Base-by-base conservation (phyloP, 805 yeast genomes). In the Candida railenensis region DNA sequence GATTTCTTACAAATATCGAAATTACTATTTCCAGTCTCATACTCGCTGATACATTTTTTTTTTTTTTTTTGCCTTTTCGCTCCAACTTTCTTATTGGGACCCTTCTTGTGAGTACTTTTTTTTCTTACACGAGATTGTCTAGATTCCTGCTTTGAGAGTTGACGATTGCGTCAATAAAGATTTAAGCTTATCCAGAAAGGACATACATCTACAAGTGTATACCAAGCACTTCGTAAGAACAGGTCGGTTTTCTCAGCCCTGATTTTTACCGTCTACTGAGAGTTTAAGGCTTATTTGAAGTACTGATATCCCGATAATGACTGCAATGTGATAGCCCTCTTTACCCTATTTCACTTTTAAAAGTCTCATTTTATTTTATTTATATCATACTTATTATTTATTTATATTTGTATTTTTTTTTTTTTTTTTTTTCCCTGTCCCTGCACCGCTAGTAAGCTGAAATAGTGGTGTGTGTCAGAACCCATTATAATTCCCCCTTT, bases 391-490 rank as follows among this genome's bases (percentile, higher is more conserved):
- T 36, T 36, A 8, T 33, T 14, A 8, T 33, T 18, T 9, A 15
- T 34, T 16, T 12, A 5, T 18, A 4, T 12, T 18, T 34, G 4
- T 9, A 7, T 18, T 15, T 16, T 34, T 34, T 34, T 34, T 16
- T 34, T 34, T 34, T 12, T 16, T 34, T 34, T 16, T 21, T 37
- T 21, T 37, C n/a, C 21, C 21, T 37, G 9, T 18, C 11, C 16
- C 16, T 14, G 5, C 18, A 21, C 28, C 12, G 28, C 18, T 18
- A 16, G 28, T 37, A 14, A 12, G 14, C n/a, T 8, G 8, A 21
- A 34, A n/a, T n/a, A 30, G 43, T 22, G 37, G 34, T 40, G 36
- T 40, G 43, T 40, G 43, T 40, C 43, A 40, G 43, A 32, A 30
- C 36, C 36, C 20, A 37, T 22, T 15, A 36, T 36, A 37, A 40